Evolutionary conservation across 2,329 filamentous ascomycete genomes (phyloP), one percentile per base, ranked within the genome.

Genomic region (Macrophomina phaseolina): DNA sequence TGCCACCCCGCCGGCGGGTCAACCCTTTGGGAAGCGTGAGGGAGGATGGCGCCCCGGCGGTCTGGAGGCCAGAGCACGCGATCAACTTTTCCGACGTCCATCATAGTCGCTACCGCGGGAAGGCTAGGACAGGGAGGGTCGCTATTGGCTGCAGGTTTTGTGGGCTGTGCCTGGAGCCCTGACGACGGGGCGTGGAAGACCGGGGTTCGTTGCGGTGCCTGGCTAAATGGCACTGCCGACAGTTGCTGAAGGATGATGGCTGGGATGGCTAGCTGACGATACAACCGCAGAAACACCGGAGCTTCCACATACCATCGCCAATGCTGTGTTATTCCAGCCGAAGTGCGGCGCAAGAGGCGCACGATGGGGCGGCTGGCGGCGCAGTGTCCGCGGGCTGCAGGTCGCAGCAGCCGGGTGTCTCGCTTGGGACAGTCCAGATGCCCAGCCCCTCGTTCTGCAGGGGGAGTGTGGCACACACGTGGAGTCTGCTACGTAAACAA

Each of bases 401-500:
- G 36, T 55, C n/a, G 52, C 52, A 55, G 16, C 51, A 55, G 38
- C n/a, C 36, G 18, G 18, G 11, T 38, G 5, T 28, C 36, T 58
- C 38, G 53, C 18, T 23, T 58, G 38, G 11, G 18, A 36, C 53
- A 30, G 53, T 30, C 23, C 18, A 42, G 56, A 60, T 58, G 55
- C 30, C 36, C 55, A 45, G n/a, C 30, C 3, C 23, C 30, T 9
- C 30, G 51, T 1, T 40, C 16, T 55, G 56, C 55, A 60, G 34
- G 55, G 55, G 55, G 12, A 8, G 51, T 8, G 51, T 32, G 14
- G 42, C 56, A 45, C 55, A 45, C 55, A 60, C 42, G 45, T 23
- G 58, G 58, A 49, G 32, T 12, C n/a, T 23, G 32, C 58, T 62
- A 62, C 58, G 58, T 49, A 62, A 62, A 62, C 58, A 62, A 45